phyloP scores from a whole-genome alignment of 257 asterid genomes.

The Forsythia suspensa region DNA sequence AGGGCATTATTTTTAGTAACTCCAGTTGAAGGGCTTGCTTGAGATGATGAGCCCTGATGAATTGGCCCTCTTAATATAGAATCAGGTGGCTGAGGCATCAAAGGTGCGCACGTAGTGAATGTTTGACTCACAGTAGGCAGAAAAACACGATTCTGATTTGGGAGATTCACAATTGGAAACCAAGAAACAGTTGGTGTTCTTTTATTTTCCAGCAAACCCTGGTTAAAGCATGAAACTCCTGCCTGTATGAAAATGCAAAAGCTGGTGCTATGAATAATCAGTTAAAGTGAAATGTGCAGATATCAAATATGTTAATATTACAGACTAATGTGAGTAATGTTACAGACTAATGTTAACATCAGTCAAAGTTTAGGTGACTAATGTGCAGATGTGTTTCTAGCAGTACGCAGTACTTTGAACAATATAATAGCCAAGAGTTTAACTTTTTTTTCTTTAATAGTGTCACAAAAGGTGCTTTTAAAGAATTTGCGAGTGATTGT shows the following conservation, averaged over 20 bases:
- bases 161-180: conserved; percentile 14
- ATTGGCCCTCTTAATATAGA: not conserved
- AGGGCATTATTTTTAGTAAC: conserved; percentile 17
- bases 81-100: conserved; percentile 4
- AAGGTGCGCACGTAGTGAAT: not conserved
- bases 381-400: too few species aligned
- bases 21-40: conserved; percentile 1
- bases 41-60: conserved; percentile 5
- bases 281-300: not conserved
- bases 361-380: too few species aligned
- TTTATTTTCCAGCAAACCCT: not conserved
- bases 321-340: too few species aligned
- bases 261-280: not conserved
- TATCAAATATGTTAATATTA: not conserved
- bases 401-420: too few species aligned
- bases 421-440: too few species aligned
- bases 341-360: too few species aligned
- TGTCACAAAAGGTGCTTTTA: not conserved
- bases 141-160: not conserved
- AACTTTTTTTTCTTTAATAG: not conserved
- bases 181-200: conserved; percentile 18
- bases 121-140: not conserved
- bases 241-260: conserved; percentile 13
- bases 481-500: too few species aligned
- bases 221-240: conserved; percentile 10